Conservation (phyloP, 2,329 filamentous ascomycete genomes). For the Aspergillus pseudoglaucus region DNA sequence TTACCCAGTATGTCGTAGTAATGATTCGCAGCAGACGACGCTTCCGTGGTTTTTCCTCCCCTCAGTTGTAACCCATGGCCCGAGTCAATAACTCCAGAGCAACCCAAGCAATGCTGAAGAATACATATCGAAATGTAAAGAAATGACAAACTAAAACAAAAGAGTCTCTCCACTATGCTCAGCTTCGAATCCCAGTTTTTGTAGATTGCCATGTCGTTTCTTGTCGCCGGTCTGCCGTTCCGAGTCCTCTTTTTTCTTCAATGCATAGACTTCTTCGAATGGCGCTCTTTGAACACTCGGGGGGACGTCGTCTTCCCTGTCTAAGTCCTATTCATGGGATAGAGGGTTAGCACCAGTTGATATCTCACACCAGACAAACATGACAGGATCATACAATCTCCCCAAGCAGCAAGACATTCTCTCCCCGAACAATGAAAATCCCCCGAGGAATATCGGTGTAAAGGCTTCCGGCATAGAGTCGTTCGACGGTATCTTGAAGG, state of each 20-base stretch:
- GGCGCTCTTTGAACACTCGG: slow-evolving; percentile 61
- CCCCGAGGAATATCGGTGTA: slow-evolving; percentile 83
- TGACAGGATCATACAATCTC: slow-evolving; percentile 63
- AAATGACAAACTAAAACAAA: slow-evolving; percentile 31
- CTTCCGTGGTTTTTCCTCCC: too few species aligned
- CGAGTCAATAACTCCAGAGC: too few species aligned
- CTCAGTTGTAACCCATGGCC: too few species aligned
- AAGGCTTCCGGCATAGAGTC: slow-evolving; percentile 67
- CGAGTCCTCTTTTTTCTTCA: slow-evolving; percentile 66
- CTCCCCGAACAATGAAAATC: slow-evolving; percentile 85
- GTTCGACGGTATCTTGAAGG: slow-evolving; percentile 84
- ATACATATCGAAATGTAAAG: not conserved
- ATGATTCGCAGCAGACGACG: too few species aligned
- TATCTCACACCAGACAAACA: not conserved
- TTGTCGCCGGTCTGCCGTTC: slow-evolving; percentile 69
- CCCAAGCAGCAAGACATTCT: slow-evolving; percentile 92
- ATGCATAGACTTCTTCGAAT: slow-evolving; percentile 60
- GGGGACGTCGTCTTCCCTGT: slow-evolving; percentile 85
- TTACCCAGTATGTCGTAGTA: too few species aligned
- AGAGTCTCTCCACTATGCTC: slow-evolving; percentile 73
- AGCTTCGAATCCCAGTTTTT: slow-evolving; percentile 77
- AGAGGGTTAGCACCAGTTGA: slow-evolving; percentile 2
- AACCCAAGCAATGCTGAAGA: not conserved
- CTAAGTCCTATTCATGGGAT: slow-evolving; percentile 60
- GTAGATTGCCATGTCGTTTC: slow-evolving; percentile 62